phyloP scores from a whole-genome alignment of 1,284 basidiomycete species.

The Anthracocystis setariae region DNA sequence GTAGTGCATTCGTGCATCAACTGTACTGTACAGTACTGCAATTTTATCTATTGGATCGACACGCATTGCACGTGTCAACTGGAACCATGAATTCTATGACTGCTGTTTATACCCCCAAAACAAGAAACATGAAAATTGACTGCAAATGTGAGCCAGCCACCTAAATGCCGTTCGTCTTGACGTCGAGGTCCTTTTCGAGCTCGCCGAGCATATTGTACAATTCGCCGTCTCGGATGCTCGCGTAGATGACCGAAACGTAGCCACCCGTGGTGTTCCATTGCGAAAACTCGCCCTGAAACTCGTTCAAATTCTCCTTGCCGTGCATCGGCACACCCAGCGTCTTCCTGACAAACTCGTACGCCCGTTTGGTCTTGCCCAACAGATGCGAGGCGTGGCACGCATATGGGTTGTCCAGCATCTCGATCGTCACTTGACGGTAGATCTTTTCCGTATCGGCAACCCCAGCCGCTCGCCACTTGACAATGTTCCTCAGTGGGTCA shows the following conservation, averaged over 20 bases:
- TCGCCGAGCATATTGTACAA: constrained; percentile 45
- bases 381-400: constrained; percentile 58
- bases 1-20: no score
- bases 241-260: constrained; percentile 52
- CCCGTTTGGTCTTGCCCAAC: constrained; percentile 50
- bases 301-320: constrained; percentile 57
- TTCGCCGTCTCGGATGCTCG: constrained; percentile 50
- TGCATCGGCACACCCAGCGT: constrained; percentile 62
- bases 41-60: no score
- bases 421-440: constrained; percentile 48
- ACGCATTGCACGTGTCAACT: no score
- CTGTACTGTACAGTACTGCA: no score
- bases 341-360: constrained; percentile 60
- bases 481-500: constrained; percentile 60
- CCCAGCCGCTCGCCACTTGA: constrained; percentile 54
- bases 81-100: no score
- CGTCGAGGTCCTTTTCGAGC: background rate
- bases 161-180: background rate
- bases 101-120: no score
- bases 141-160: background rate
- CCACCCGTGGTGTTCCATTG: constrained; percentile 51
- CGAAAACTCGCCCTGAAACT: constrained; percentile 53
- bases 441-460: constrained; percentile 50
- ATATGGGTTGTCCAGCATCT: constrained; percentile 56
- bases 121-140: no score